These are phyloP conservation scores for Rhodotorula toruloides DNA, from an alignment of 768 basidiomycete genomes.

Conservation along the genomic window DNA sequence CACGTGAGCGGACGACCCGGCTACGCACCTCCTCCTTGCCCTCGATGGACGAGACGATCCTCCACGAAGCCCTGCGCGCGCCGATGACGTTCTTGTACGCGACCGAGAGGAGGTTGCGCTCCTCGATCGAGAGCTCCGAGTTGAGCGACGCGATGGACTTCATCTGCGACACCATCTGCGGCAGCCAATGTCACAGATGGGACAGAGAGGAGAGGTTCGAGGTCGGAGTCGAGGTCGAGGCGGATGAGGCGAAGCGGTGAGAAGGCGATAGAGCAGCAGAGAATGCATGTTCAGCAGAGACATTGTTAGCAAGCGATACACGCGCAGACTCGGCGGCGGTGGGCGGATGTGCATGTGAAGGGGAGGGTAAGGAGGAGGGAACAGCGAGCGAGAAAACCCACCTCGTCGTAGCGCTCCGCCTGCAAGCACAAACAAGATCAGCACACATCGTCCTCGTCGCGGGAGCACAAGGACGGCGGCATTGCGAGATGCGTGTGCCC, in stretches of 20 bases:
- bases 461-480: background rate
- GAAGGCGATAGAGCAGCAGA: too few species aligned
- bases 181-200: slow-evolving; percentile 43
- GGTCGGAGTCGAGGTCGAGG: background rate
- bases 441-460: background rate
- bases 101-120: slow-evolving; percentile 94
- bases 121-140: slow-evolving; percentile 96
- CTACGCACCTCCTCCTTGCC: slow-evolving; percentile 77
- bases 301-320: slow-evolving; percentile 14
- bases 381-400: slow-evolving; percentile 44
- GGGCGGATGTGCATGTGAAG: background rate
- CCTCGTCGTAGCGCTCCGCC: slow-evolving; percentile 97
- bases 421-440: slow-evolving; percentile 49
- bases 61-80: slow-evolving; percentile 94
- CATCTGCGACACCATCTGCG: slow-evolving; percentile 99
- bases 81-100: slow-evolving; percentile 99
- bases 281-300: background rate
- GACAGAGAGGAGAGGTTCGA: background rate
- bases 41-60: slow-evolving; percentile 96
- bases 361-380: slow-evolving; percentile 1
- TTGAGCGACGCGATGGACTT: slow-evolving; percentile 88
- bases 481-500: background rate
- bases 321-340: slow-evolving; percentile 23
- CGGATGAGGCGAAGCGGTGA: too few species aligned
- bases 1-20: background rate